These are phyloP conservation scores for Fusarium xyrophilum DNA, from an alignment of 2,329 filamentous ascomycete genomes.

Conservation along the genomic window DNA sequence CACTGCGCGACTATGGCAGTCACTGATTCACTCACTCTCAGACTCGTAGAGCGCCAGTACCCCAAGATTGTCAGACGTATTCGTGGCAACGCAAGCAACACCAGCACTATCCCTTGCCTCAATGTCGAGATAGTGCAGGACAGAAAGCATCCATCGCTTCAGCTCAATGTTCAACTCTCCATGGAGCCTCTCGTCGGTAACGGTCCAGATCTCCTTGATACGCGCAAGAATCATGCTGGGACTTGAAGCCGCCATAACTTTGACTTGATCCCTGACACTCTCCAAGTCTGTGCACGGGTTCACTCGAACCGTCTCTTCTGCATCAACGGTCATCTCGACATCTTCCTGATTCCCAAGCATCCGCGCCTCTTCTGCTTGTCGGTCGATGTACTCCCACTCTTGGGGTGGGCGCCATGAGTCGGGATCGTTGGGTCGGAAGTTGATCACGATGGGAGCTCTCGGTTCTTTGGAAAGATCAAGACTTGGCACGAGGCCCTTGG, in stretches of 20 bases:
- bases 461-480: constrained; percentile 5
- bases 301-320: background rate
- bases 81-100: background rate
- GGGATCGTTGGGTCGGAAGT: constrained; percentile 46
- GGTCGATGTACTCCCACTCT: constrained; percentile 49
- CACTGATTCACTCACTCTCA: constrained; percentile 48
- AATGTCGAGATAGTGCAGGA: constrained; percentile 57
- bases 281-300: background rate
- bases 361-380: background rate
- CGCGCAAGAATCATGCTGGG: constrained; percentile 58
- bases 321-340: background rate
- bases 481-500: constrained; percentile 10
- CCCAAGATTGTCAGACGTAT: constrained; percentile 31
- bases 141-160: constrained; percentile 67
- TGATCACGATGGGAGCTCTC: constrained; percentile 26
- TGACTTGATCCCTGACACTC: constrained; percentile 22
- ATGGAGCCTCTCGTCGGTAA: constrained; percentile 15
- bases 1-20: fast-evolving
- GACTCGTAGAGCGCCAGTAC: constrained; percentile 61
- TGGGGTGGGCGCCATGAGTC: constrained; percentile 56
- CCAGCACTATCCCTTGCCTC: constrained; percentile 27
- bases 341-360: background rate
- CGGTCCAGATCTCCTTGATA: constrained; percentile 51
- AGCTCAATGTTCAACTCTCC: constrained; percentile 57
- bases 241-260: constrained; percentile 31